These are phyloP conservation scores for Chlamydomonas reinhardtii DNA, from an alignment of 163 green algal genomes.

Conservation along the genomic window DNA sequence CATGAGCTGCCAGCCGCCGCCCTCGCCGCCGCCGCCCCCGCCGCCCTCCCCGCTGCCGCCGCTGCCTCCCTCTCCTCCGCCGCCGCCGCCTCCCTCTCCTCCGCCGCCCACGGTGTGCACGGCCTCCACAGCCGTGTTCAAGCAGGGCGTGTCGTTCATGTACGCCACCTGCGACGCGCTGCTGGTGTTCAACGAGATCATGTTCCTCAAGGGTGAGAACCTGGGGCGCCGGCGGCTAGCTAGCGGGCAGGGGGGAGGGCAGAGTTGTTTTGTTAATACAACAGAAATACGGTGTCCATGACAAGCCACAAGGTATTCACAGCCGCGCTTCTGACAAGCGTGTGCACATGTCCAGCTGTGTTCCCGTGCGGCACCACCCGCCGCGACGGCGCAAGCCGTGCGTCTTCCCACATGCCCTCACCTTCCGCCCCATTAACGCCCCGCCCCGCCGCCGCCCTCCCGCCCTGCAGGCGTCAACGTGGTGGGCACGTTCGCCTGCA, in stretches of 20 bases:
- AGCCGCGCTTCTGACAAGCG: too few relatives aligned
- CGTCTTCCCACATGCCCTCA: background rate
- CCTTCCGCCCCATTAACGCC: background rate
- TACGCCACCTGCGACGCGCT: slow-evolving; percentile 31
- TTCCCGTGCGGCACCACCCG: too few relatives aligned
- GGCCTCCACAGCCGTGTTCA: background rate
- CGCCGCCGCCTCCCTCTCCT: slow-evolving; percentile 2
- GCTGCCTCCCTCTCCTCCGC: background rate
- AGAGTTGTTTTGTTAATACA: too few relatives aligned
- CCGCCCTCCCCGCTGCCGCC: background rate
- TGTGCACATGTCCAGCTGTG: too few relatives aligned
- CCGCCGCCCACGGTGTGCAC: slow-evolving; percentile 13
- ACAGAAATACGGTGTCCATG: too few relatives aligned
- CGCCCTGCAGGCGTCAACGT: background rate
- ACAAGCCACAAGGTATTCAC: too few relatives aligned
- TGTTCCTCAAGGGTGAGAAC: background rate
- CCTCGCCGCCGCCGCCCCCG: slow-evolving; percentile 6
- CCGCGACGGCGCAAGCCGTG: too few relatives aligned
- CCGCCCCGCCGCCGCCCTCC: too few relatives aligned
- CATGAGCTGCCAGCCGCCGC: slow-evolving; percentile 23
- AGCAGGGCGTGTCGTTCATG: background rate
- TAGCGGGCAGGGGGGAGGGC: too few relatives aligned
- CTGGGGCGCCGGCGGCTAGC: too few relatives aligned
- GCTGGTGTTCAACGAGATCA: background rate
- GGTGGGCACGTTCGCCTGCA: background rate